Base-by-base conservation (phyloP, 1,139 yeast genomes). In the Candida tetrigidarum region DNA sequence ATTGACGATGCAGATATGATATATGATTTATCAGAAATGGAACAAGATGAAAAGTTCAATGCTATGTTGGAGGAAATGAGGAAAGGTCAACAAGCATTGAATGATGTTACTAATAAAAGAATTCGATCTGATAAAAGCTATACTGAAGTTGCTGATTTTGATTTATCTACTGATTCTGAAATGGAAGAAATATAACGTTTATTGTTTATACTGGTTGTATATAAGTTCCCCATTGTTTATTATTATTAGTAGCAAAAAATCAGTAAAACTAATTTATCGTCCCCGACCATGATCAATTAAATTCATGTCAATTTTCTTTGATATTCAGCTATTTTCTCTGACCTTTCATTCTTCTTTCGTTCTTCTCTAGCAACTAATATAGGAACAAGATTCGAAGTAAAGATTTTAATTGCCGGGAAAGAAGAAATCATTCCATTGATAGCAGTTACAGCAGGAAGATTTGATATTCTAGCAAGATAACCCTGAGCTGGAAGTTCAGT, bases 351-450 rank as follows among this genome's bases (percentile, higher is more conserved):
- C 26, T 42, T 58, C 46, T 39, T 63, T 49, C 42, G 63, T 56
- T 53, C 67, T 60, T 54, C 60, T 50, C 59, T 54, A 35, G 70
- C 71, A 58, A 76, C 72, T 54, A 79, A 55, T 39, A 81, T 60
- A 9, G 86, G 86, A 33, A 81, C 76, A 12, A 83, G 81, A 58
- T 80, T 80, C 19, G 84, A 77, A 8, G 82, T 75, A 59, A 82
- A 78, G 36, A 79, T 66, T 59, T 81, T 80, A 44, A 77, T 75
- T 20, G 77, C 71, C 8, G 87, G 86, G 56, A 79, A 74, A n/a
- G 85, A 78, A 11, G 84, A 78, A 30, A 81, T 61, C 54, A 82
- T 66, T 6, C 86, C 84, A 45, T 80, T 80, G 43, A 81, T 56
- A 4, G 87, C 86, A 16, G 82, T 79, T 38, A 82, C 62, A 3